Percentiles rank a stretch among this genome's conserved stretches.
phyloP scores from a whole-genome alignment of 805 yeast species.

The Candida tibetensis region DNA sequence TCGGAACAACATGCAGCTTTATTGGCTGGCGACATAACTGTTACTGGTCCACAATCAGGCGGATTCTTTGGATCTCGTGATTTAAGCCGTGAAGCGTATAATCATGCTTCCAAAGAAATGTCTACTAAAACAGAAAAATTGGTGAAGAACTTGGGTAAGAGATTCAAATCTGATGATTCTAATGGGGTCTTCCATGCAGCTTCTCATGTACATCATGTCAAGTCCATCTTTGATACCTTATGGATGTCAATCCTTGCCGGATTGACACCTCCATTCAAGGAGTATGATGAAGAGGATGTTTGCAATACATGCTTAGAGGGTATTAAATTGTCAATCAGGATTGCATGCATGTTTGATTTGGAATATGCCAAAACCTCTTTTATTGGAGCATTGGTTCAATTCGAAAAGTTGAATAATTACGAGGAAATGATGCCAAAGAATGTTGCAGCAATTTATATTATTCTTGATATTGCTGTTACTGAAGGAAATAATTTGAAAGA shows the following conservation, averaged over 20 bases:
- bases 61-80: constrained; percentile 73
- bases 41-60: constrained; percentile 35
- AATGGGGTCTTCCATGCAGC: constrained; percentile 69
- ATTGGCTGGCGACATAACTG: constrained; percentile 56
- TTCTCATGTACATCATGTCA: constrained; percentile 83
- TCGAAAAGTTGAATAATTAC: constrained; percentile 73
- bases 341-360: constrained; percentile 79
- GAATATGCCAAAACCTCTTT: constrained; percentile 87
- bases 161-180: constrained; percentile 38
- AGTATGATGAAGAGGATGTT: constrained; percentile 72
- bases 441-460: constrained; percentile 70
- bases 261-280: constrained; percentile 89
- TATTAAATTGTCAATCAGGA: constrained; percentile 72
- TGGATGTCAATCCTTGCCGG: constrained; percentile 99
- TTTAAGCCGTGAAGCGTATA: constrained; percentile 73
- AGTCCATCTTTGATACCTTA: constrained; percentile 85
- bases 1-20: constrained; percentile 94
- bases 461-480: constrained; percentile 71
- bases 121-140: constrained; percentile 83
- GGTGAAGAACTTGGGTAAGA: constrained; percentile 61
- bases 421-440: constrained; percentile 78
- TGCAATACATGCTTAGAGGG: constrained; percentile 79
- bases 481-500: constrained; percentile 71
- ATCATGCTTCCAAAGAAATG: constrained; percentile 90
- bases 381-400: constrained; percentile 85